A percentile compares a stretch with the other conserved stretches of the same genome.
Conservation (phyloP, 495 filamentous ascomycete genomes). For the Platismatia glauca region DNA sequence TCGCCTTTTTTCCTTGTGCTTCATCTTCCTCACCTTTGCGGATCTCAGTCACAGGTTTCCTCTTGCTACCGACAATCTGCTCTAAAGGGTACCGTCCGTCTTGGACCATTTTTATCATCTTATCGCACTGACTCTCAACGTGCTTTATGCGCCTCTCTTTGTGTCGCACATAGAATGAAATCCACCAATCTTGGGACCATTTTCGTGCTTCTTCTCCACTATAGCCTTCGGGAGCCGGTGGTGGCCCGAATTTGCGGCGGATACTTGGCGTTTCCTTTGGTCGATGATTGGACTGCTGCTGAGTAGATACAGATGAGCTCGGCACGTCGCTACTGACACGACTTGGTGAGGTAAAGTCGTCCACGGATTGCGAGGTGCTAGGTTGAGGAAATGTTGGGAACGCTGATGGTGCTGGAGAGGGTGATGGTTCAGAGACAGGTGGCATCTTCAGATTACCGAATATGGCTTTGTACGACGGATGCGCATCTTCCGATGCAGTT, state of each 20-base stretch:
- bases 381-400: background rate
- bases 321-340: background rate
- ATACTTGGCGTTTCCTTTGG: slow-evolving; percentile 2
- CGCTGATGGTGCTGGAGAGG: slow-evolving; percentile 6
- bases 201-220: slow-evolving; percentile 16
- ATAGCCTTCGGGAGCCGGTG: slow-evolving; percentile 17
- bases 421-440: slow-evolving; percentile 9
- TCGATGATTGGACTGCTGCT: background rate
- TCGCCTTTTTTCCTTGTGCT: background rate
- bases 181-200: slow-evolving; percentile 21
- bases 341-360: background rate
- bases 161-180: slow-evolving; percentile 21
- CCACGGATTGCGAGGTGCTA: background rate
- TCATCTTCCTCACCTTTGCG: slow-evolving; percentile 1
- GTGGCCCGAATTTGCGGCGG: slow-evolving; percentile 14
- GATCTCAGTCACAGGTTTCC: slow-evolving; percentile 6
- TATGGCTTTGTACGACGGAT: background rate
- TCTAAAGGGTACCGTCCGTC: slow-evolving; percentile 1
- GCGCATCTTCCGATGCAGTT: background rate
- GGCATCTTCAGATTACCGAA: slow-evolving; percentile 1
- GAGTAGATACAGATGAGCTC: slow-evolving; percentile 10
- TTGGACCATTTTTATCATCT: slow-evolving; percentile 16
- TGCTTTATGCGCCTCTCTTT: slow-evolving; percentile 4
- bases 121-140: slow-evolving; percentile 16
- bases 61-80: slow-evolving; percentile 14